Base-by-base conservation (phyloP, 345 rosid species). In the Lepidium africanum region DNA sequence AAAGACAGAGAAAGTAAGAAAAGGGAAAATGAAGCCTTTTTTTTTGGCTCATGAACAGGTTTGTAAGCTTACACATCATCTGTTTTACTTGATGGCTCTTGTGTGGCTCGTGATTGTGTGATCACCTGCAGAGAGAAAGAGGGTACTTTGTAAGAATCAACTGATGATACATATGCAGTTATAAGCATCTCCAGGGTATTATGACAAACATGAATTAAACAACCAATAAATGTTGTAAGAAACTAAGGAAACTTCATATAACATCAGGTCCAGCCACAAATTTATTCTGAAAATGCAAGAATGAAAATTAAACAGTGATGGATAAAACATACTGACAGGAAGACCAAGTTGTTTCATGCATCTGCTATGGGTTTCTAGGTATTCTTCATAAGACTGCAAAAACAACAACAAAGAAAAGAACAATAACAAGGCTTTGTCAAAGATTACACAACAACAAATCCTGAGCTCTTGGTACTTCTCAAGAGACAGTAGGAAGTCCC, bases 381-480 rank as follows among this genome's bases (percentile, higher is more conserved):
- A 93, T 57, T 93, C 96, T 85, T 93, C 98, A 73, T 93, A 93
- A 10, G 98, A 85, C 97, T 93, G 90, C 86, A 80, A 71, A 74
- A 76, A 61, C 30, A 37, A 57, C 16, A 56, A 61, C 30, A 37
- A 46, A 9, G 53, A 38, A 48, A 50, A 59, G n/a, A 15, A 65
- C 50, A 59, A 67, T 8, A 56, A 66, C 67, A 51, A 59, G 67
- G 50, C 46, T 65, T 72, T 72, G 60, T 72, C 46, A 72, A 72
- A 39, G 43, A 54, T 45, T 23, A 46, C 15, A 57, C 32, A 47
- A 65, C 55, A 50, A 39, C 35, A 16, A 32, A 62, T 19, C 63
- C 37, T 19, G 27, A 60, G 56, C 50, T 59, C 42, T 35, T 7
- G 14, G 25, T 50, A 66, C 40, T 73, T 60, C 56, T 58, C 47